A percentile compares a stretch with the other conserved stretches of the same genome.
phyloP scores from a whole-genome alignment of 805 yeast genomes.

The Saturnispora quitensis region DNA sequence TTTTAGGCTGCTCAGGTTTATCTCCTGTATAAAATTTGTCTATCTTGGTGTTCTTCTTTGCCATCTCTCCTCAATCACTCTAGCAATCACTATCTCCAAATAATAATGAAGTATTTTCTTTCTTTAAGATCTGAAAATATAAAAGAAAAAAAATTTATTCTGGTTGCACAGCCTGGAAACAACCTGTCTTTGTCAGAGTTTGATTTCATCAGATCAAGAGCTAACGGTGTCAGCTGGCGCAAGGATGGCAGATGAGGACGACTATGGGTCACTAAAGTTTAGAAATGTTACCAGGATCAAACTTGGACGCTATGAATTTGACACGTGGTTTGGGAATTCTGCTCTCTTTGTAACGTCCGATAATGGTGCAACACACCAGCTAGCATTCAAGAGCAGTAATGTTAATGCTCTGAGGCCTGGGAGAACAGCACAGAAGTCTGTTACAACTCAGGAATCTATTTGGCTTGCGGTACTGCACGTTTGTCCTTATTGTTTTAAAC shows the following conservation, averaged over 20 bases:
- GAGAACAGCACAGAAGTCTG: background rate
- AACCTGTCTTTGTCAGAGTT: background rate
- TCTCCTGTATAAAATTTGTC: constrained; percentile 5
- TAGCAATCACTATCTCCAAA: background rate
- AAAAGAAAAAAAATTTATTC: background rate
- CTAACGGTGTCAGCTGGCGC: background rate
- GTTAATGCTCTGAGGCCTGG: constrained; percentile 1
- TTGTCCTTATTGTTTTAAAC: constrained; percentile 81
- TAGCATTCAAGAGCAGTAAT: background rate
- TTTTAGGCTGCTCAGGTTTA: background rate
- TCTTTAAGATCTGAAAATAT: background rate
- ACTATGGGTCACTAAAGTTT: constrained; percentile 52
- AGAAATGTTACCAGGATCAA: constrained; percentile 59
- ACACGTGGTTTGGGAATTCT: constrained; percentile 84
- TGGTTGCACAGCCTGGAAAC: constrained; percentile 9
- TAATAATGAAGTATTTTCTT: background rate
- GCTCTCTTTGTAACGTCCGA: constrained; percentile 50
- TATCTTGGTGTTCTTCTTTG: constrained; percentile 6
- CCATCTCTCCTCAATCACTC: background rate
- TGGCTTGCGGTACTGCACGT: constrained; percentile 62
- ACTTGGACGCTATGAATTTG: constrained; percentile 59
- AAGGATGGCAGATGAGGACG: constrained; percentile 27
- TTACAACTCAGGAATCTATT: constrained; percentile 6
- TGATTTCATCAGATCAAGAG: background rate
- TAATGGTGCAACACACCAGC: background rate